Conservation (phyloP, 2,329 filamentous ascomycete species). For the Blastomyces gilchristii region DNA sequence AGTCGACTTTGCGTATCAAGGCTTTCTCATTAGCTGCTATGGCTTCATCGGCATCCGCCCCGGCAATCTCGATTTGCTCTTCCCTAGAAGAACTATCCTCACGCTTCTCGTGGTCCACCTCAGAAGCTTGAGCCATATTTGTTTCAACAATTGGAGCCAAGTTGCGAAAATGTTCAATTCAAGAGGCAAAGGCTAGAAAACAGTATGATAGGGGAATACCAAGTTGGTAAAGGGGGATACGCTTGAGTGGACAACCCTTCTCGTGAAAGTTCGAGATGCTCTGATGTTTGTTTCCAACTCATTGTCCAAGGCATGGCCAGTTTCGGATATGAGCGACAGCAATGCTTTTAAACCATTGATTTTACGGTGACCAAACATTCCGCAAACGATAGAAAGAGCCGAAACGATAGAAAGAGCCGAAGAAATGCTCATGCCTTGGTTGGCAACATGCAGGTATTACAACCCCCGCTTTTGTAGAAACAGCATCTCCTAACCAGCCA, state of each 20-base stretch:
- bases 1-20: constrained; percentile 46
- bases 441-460: not conserved
- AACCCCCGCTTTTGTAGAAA: not conserved
- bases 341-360: not conserved
- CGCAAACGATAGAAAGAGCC: not conserved
- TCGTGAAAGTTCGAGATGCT: not conserved
- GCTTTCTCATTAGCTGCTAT: constrained; percentile 23
- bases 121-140: not conserved
- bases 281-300: not conserved
- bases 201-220: not conserved
- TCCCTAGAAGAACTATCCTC: not conserved
- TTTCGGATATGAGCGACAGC: not conserved
- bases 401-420: not conserved
- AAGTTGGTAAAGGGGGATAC: not conserved
- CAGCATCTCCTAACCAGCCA: not conserved
- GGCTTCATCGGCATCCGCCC: constrained; percentile 4
- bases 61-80: constrained; percentile 5
- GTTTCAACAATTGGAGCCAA: not conserved
- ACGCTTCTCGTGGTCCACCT: not conserved
- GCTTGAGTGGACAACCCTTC: not conserved
- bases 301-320: not conserved
- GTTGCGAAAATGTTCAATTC: not conserved
- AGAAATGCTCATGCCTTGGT: not conserved
- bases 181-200: not conserved
- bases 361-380: not conserved